Evolutionary conservation across 441 rosid genomes (phyloP), one percentile per base, ranked within the genome.

Genomic region (Pelargonium citronellum): DNA sequence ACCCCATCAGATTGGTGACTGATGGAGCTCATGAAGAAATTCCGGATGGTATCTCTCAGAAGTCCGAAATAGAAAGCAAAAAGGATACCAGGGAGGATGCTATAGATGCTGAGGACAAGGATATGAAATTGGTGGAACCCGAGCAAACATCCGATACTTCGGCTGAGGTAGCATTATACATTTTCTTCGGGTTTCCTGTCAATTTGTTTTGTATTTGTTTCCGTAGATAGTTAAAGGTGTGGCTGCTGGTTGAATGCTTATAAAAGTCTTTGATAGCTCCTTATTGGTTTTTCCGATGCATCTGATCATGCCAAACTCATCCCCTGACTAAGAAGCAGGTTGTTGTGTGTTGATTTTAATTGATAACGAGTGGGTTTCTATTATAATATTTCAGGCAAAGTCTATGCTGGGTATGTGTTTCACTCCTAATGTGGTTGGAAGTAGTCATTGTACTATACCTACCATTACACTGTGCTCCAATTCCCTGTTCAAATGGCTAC

Each of bases 1-100:
- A 70, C 78, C 64, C 82, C 80, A 87, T 91, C 79, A 79, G 77
- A 69, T 81, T 73, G 82, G 84, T 87, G 68, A 85, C 84, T 60
- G 78, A 69, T 69, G 74, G 69, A 20, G 55, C 57, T 37, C 43
- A 7, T 60, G 43, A 70, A 67, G 75, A 9, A 53, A 49, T 47
- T 55, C 68, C 67, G 63, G 37, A 39, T 39, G 65, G 68, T 9
- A 43, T 63, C 19, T 51, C 44, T 8, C 39, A 49, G 47, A 67
- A 49, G 47, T 22, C 68, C 19, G 51, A 39, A 7, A 11, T 61
- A 2, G 58, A 51, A 22, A 22, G 24, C 24, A 1, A 22, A 22
- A 22, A 22, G 58, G 58, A 51, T 13, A 51, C 17, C 7, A 17
- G 19, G 58, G 58, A 51, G 3, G 58, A 15, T 22, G 24, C 24